These are phyloP conservation scores for Marasmius oreades DNA, from an alignment of 1,284 basidiomycete species.

Conservation along the genomic window DNA sequence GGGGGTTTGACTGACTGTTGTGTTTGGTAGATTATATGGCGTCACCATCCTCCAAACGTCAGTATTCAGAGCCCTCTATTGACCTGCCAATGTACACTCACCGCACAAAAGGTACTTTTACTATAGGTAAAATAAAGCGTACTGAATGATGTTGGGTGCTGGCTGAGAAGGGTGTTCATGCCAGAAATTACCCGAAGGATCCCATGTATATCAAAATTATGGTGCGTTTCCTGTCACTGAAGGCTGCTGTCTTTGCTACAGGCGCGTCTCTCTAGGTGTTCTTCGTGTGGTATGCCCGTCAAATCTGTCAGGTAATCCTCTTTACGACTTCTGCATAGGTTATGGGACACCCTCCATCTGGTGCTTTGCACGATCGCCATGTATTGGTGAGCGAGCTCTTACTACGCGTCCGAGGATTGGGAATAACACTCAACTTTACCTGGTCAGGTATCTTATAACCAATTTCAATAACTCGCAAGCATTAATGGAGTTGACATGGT, in stretches of 20 bases:
- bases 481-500: slow-evolving; percentile 34
- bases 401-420: background rate
- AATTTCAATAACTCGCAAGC: slow-evolving; percentile 32
- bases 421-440: background rate
- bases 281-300: slow-evolving; percentile 25
- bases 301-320: background rate
- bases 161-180: background rate
- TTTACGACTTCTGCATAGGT: background rate
- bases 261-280: slow-evolving; percentile 24
- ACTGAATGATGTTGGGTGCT: background rate
- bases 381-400: slow-evolving; percentile 24
- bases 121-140: slow-evolving; percentile 24
- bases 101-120: slow-evolving; percentile 29
- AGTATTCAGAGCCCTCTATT: slow-evolving; percentile 10
- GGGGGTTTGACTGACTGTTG: background rate
- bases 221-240: slow-evolving; percentile 16
- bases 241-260: background rate
- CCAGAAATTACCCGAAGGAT: slow-evolving; percentile 33
- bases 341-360: slow-evolving; percentile 29
- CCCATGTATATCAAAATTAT: slow-evolving; percentile 26
- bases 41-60: slow-evolving; percentile 36
- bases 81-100: background rate
- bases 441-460: slow-evolving; percentile 32
- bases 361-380: slow-evolving; percentile 29
- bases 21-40: slow-evolving; percentile 25